phyloP scores from a whole-genome alignment of 2,329 filamentous ascomycete species.

The Colletotrichum filicis region DNA sequence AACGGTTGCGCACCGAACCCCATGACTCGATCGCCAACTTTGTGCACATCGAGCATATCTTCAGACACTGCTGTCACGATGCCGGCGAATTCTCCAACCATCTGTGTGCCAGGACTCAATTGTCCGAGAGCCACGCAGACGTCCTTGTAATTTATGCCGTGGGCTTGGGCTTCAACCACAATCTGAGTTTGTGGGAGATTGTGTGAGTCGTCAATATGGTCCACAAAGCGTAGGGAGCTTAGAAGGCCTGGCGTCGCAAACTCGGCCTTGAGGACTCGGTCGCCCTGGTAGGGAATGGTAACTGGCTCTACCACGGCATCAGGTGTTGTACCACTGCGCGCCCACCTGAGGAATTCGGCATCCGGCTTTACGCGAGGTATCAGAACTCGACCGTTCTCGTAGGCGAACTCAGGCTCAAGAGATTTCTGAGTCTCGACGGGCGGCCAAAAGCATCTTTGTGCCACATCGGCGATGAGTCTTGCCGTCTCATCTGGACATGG shows the following conservation, averaged over 20 bases:
- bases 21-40: conserved; percentile 39
- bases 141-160: conserved; percentile 40
- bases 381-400: background rate
- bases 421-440: background rate
- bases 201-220: conserved; percentile 15
- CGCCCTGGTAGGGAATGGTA: background rate
- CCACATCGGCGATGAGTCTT: background rate
- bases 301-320: background rate
- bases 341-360: conserved; percentile 11
- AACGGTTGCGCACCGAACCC: background rate
- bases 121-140: conserved; percentile 40
- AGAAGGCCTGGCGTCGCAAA: conserved; percentile 32
- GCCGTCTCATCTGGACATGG: background rate
- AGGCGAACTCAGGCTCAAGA: background rate
- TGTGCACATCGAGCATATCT: conserved; percentile 32
- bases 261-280: conserved; percentile 28
- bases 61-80: conserved; percentile 39
- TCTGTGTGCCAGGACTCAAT: conserved; percentile 31
- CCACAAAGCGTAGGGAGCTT: conserved; percentile 28
- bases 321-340: background rate
- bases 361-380: conserved; percentile 8
- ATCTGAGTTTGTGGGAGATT: conserved; percentile 37
- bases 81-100: conserved; percentile 42
- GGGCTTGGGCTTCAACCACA: conserved; percentile 35
- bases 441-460: background rate